phyloP scores from a whole-genome alignment of 2,329 filamentous ascomycete genomes.

The Fusarium newnesense region DNA sequence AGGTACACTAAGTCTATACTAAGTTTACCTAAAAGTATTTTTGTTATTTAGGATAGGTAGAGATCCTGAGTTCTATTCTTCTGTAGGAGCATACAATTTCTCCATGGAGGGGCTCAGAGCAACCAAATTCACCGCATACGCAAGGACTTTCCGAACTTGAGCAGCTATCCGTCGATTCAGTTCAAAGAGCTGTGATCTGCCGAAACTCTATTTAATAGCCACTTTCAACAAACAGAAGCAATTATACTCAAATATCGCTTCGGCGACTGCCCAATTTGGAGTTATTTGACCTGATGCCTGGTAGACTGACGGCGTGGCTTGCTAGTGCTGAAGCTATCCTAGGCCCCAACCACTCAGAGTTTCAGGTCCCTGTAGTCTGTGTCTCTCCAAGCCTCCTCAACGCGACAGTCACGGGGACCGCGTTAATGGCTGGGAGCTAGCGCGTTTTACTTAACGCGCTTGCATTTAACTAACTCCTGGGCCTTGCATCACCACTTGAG shows the following conservation, averaged over 20 bases:
- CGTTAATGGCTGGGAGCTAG: constrained; percentile 31
- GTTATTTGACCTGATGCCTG: constrained; percentile 1
- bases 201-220: neutral
- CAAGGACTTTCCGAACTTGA: neutral
- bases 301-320: constrained; percentile 22
- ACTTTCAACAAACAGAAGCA: neutral
- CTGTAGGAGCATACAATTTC: neutral
- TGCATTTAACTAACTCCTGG: constrained; percentile 20
- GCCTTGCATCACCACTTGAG: constrained; percentile 32
- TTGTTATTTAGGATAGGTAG: no score
- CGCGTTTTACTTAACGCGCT: constrained; percentile 40
- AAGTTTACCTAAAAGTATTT: no score
- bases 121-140: neutral
- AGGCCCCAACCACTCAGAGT: constrained; percentile 32
- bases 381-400: constrained; percentile 16
- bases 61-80: neutral
- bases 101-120: neutral
- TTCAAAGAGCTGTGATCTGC: neutral
- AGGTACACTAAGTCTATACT: neutral
- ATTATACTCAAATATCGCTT: neutral
- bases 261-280: constrained; percentile 7
- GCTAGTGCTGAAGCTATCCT: constrained; percentile 25
- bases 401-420: constrained; percentile 40
- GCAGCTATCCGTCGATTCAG: neutral
- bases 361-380: constrained; percentile 8